Conservation (phyloP, 352 stramenopile species). For the Thalassiosira mediterranea region DNA sequence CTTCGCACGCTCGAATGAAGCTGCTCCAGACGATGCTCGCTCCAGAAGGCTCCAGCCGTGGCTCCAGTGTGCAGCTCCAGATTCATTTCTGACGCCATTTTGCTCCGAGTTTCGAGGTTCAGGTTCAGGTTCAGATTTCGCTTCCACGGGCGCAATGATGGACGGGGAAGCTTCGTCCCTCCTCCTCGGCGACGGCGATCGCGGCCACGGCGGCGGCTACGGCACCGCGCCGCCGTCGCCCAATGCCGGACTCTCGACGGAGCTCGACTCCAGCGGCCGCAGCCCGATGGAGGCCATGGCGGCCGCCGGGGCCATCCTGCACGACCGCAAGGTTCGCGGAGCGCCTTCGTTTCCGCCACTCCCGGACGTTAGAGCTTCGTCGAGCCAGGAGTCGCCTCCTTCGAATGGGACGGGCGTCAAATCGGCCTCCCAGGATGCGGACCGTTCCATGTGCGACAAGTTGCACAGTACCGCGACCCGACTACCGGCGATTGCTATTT, state of each 20-base stretch:
- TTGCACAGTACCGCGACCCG: conserved; percentile 28
- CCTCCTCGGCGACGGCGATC: background rate
- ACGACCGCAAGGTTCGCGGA: background rate
- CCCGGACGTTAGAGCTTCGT: background rate
- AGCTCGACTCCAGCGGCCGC: background rate
- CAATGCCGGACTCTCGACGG: background rate
- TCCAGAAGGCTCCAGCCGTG: no score
- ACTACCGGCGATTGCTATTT: conserved; percentile 55
- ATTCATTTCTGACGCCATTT: no score
- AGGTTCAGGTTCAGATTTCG: no score
- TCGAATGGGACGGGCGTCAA: background rate
- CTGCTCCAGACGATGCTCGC: no score
- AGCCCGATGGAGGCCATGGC: conserved; percentile 16
- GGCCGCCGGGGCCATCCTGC: conserved; percentile 7
- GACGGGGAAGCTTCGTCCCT: background rate
- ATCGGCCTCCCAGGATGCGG: background rate
- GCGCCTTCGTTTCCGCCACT: background rate
- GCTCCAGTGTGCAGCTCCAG: no score
- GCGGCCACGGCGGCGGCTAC: background rate
- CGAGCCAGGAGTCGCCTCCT: background rate
- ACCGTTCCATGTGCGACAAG: background rate
- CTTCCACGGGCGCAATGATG: no score
- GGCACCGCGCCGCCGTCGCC: background rate
- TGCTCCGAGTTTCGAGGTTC: no score
- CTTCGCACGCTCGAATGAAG: no score